Evolutionary conservation across 176 grass and related monocot species (phyloP), one percentile per base, ranked within the genome.

Genomic region (Oryza officinalis): DNA sequence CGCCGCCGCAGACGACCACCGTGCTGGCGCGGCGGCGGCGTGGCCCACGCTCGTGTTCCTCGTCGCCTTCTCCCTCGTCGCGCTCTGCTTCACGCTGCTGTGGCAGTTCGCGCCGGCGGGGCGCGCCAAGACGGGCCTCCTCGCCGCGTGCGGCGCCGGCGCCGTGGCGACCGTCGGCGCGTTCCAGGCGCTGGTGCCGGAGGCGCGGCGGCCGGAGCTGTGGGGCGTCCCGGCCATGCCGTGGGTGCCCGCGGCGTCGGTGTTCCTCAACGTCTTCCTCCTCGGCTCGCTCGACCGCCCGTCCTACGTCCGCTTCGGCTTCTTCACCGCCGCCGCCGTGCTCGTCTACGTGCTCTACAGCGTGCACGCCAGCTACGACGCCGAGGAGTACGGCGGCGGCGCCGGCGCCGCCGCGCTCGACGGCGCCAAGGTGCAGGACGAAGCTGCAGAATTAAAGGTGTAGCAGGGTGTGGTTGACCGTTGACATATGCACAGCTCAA

Each of bases 191-290:
- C 65, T 92, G 5, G 93, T 99, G 71, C 89, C 96, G 46, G 87
- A 95, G 85, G 89, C 80, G 25, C 85, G 54, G 32, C 40, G 44
- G 67, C 91, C 96, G 0, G 83, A 90, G 89, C 85, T 89, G 20
- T 96, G 96, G 96, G 96, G 93, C 49, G 93, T 96, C 33, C 96
- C 96, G 18, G 74, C 87, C 40, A 99, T 99, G 96, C 96, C 96
- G 3, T 99, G 96, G 93, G 79, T 94, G 25, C 96, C 96, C 33
- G 93, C 96, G 3, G 60, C 89, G 13, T 99, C 96, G 27, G 86
- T 96, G 13, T 99, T 96, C 77, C 85, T 99, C 60, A 99, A 99
- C 80, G 74, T 99, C 52, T 96, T 99, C 85, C 75, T 99, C 61
- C 90, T 99, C 27, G 96, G 91, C n/a, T 89, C 86, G 22, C 81